Evolutionary conservation across 2,329 filamentous ascomycete species (phyloP), one percentile per base, ranked within the genome.

Genomic region (Claviceps capensis): DNA sequence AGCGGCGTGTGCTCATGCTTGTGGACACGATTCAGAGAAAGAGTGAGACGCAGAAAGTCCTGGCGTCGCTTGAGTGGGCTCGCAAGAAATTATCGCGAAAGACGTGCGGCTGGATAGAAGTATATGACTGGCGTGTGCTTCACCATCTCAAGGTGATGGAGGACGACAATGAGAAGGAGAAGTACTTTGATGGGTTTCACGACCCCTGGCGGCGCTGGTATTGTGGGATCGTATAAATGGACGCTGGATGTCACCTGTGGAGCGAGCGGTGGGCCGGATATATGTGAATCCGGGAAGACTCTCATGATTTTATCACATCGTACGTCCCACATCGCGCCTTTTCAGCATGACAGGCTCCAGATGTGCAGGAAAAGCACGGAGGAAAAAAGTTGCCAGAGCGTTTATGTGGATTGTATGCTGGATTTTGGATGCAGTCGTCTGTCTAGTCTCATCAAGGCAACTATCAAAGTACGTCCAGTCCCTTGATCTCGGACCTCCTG

Each of bases 121-220:
- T 75, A 1, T 73, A 72, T 50, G 72, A 77, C 56, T 77, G 73
- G 72, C 65, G 70, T 4, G 59, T 75, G 5, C 53, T 77, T 47
- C 63, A 67, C 36, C 64, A 69, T 19, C 58, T 77, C 9, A 63
- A 62, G 2, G 67, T 67, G 37, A 53, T 65, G 44, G 73, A 77
- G 51, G 63, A 65, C 44, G 60, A 58, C 2, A 53, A 44, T 4
- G 52, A 66, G 4, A 59, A 57, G 30, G 57, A 57, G 17, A 66
- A 65, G 47, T 63, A 66, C 40, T 68, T 62, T 53, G 59, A 62
- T 46, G 65, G 65, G 17, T 69, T 62, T 48, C 57, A 57, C 19
- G 67, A 71, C 55, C 70, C 72, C 5, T 74, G 70, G 69, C 63
- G 66, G 54, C 65, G 68, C 45, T 74, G 70, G 64, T 72, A 68